phyloP scores from a whole-genome alignment of 2,329 filamentous ascomycete species.

The Pseudocercospora macadamiae region DNA sequence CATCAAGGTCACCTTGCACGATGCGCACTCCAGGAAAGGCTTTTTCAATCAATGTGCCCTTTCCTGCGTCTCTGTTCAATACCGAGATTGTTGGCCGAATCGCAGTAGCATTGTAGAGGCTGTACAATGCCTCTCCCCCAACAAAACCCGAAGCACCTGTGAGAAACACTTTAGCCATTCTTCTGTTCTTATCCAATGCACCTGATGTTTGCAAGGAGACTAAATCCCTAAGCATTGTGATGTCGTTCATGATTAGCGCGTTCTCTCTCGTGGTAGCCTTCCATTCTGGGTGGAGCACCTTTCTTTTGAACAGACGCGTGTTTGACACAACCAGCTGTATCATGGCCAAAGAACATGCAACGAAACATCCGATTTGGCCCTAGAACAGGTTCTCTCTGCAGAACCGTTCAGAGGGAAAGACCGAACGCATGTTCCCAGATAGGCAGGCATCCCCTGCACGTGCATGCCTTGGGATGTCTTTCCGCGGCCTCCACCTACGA shows the following conservation, averaged over 20 bases:
- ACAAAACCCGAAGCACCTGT: slow-evolving; percentile 18
- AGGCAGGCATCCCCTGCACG: neutral
- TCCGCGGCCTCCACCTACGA: neutral
- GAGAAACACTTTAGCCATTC: neutral
- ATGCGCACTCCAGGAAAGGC: slow-evolving; percentile 10
- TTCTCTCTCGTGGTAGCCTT: too few species aligned
- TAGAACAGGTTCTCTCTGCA: too few species aligned
- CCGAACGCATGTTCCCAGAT: neutral
- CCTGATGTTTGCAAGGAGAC: neutral
- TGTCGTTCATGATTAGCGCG: too few species aligned
- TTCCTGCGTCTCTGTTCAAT: slow-evolving; percentile 9
- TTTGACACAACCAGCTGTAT: too few species aligned
- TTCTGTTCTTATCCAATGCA: too few species aligned
- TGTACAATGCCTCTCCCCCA: slow-evolving; percentile 12
- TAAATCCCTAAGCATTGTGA: too few species aligned
- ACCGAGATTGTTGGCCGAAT: neutral
- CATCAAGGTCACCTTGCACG: slow-evolving; percentile 20
- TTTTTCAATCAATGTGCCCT: slow-evolving; percentile 14
- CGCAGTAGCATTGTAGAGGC: slow-evolving; percentile 2
- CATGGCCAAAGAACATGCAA: too few species aligned
- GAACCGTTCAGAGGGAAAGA: neutral
- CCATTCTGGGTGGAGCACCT: too few species aligned
- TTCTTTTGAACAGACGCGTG: too few species aligned
- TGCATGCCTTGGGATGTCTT: neutral
- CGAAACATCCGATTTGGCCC: too few species aligned